Percentiles rank a stretch among this genome's conserved stretches.
Conservation (phyloP, 2,329 filamentous ascomycete species). For the Penicillium thymicola region DNA sequence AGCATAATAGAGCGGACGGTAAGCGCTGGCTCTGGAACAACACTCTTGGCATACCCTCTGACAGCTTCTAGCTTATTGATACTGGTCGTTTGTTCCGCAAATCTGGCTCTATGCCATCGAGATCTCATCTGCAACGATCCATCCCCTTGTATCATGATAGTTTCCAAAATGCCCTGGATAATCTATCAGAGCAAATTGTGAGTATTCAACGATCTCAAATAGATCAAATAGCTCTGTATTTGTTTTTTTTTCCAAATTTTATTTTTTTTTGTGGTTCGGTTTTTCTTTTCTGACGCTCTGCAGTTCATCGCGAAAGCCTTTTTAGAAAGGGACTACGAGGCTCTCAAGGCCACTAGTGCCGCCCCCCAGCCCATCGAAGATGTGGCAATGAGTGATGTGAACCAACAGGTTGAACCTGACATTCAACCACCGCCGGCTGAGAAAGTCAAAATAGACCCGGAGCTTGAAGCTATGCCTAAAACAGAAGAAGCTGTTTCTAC, state of each 20-base stretch:
- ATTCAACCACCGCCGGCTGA: conserved; percentile 13
- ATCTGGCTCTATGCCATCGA: conserved; percentile 33
- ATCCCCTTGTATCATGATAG: conserved; percentile 39
- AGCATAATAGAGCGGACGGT: conserved; percentile 10
- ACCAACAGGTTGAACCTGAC: conserved; percentile 15
- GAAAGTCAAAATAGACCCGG: conserved; percentile 15
- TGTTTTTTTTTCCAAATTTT: conserved; percentile 1
- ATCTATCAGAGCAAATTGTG: conserved; percentile 44
- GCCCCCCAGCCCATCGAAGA: conserved; percentile 29
- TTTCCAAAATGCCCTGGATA: conserved; percentile 41
- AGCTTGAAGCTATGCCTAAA: conserved; percentile 19
- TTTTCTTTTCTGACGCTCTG: conserved; percentile 7
- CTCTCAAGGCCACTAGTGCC: conserved; percentile 32
- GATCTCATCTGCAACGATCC: conserved; percentile 36
- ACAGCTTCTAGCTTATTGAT: conserved; percentile 38
- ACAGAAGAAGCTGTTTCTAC: conserved; percentile 9
- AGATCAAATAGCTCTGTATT: neutral
- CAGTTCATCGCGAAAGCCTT: conserved; percentile 45
- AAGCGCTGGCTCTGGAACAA: conserved; percentile 7
- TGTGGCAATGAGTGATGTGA: conserved; percentile 29
- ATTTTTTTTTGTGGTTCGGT: too few relatives aligned
- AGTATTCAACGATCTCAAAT: conserved; percentile 13
- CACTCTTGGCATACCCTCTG: conserved; percentile 12
- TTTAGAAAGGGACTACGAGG: conserved; percentile 42
- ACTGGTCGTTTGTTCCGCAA: conserved; percentile 42